Percentiles rank a stretch among this genome's conserved stretches.
These are phyloP conservation scores for Nitzschia sp. DNA, from an alignment of 108 stramenopile genomes.

Conservation along the genomic window DNA sequence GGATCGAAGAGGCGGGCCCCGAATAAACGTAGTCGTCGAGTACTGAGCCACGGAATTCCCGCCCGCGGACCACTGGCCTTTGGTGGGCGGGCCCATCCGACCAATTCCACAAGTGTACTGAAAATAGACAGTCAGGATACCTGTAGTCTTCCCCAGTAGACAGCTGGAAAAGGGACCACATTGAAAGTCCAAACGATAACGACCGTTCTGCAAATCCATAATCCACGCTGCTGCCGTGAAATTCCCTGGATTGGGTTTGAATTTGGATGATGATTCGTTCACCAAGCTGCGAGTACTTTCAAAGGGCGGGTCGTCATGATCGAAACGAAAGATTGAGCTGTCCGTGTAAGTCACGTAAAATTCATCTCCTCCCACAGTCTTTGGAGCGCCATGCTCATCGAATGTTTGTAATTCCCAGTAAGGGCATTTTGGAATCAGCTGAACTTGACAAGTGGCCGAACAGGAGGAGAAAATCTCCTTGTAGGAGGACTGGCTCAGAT, in stretches of 20 bases:
- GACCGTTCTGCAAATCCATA: slow-evolving; percentile 19
- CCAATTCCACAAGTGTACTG: slow-evolving; percentile 36
- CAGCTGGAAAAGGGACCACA: slow-evolving; percentile 7
- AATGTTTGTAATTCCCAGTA: slow-evolving; percentile 22
- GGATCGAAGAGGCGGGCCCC: slow-evolving; percentile 7
- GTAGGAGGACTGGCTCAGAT: slow-evolving; percentile 30
- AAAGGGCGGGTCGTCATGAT: neutral
- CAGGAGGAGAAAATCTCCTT: neutral
- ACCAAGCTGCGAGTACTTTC: neutral
- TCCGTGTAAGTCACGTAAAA: slow-evolving; percentile 35
- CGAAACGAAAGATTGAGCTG: neutral
- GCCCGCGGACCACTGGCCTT: slow-evolving; percentile 5
- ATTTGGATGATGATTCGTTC: too few species aligned
- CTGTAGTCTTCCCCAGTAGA: neutral
- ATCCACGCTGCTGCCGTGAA: slow-evolving; percentile 20
- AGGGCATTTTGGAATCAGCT: neutral
- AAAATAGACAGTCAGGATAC: slow-evolving; percentile 14
- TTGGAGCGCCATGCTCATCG: slow-evolving; percentile 21
- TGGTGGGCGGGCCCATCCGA: neutral
- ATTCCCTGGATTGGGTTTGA: too few species aligned
- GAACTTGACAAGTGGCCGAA: slow-evolving; percentile 6
- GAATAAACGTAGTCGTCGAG: neutral
- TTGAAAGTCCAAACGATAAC: slow-evolving; percentile 20
- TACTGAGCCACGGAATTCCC: neutral
- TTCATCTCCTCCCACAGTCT: slow-evolving; percentile 37